Evolutionary conservation across 1,284 basidiomycete genomes (phyloP), one percentile per base, ranked within the genome.

Genomic region (Phenoliferia sp.): DNA sequence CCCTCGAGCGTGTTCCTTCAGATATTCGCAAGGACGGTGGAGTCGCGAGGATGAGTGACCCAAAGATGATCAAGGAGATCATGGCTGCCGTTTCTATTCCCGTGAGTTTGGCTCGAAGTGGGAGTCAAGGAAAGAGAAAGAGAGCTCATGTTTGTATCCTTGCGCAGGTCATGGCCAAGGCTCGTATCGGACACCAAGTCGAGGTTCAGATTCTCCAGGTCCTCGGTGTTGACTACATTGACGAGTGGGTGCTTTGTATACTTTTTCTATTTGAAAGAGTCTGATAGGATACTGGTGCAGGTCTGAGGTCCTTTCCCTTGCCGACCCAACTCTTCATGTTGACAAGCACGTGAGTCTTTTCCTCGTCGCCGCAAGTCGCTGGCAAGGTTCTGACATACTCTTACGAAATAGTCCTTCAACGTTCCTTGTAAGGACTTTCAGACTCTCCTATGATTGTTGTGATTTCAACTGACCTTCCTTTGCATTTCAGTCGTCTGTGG

Each of bases 221-320:
- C 28, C 85, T 97, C 77, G 94, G 95, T 15, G 90, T 97, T 62
- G 95, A 99, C 82, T 99, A 98, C 81, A 96, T 99, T 75, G 96
- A 99, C 80, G 80, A 81, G 74, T 72, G 62, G 54, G 68, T 67
- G 12, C 16, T 19, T 50, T 15, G 3, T 6, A 19, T 39, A 2
- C n/a, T 22, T 16, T 10, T 44, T 3, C 28, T 59, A 4, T 5
- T 15, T 9, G 28, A 33, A n/a, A n/a, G 3, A 31, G 50, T 6
- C 31, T 33, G 28, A 32, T 3, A 12, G 22, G 10, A 6, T 9
- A 28, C 12, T n/a, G 93, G 81, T 93, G 89, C 56, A 72, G 71
- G 59, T 72, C 71, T 22, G 95, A 98, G 81, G 96, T 99, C 59
- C 84, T 99, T 67, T 97, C 96, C 0, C 92, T 93, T 56, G 96